phyloP scores from a whole-genome alignment of 306 rosid genomes.

The Ormosia semicastrata region DNA sequence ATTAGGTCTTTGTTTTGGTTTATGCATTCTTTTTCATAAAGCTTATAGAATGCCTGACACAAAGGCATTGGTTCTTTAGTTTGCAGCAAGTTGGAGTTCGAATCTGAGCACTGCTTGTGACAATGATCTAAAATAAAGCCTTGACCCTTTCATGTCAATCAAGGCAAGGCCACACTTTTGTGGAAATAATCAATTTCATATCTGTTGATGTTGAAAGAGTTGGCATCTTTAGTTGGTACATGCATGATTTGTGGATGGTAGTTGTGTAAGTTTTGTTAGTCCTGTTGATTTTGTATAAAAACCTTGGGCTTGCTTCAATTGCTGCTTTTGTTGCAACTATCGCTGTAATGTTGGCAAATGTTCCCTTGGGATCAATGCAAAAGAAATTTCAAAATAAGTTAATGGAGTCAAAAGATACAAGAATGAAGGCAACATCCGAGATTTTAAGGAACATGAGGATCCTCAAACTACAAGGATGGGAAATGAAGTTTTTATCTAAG shows the following conservation, averaged over 20 bases:
- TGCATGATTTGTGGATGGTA: constrained; percentile 49
- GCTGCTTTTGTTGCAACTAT: too few relatives aligned
- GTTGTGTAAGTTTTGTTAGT: constrained; percentile 41
- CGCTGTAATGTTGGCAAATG: too few relatives aligned
- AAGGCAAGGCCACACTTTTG: constrained; percentile 45
- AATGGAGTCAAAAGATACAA: too few relatives aligned
- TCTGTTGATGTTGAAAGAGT: constrained; percentile 57
- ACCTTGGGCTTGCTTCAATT: constrained; percentile 51
- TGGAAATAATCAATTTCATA: constrained; percentile 57
- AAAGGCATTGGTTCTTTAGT: constrained; percentile 45
- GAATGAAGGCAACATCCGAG: too few relatives aligned
- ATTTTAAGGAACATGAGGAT: too few relatives aligned
- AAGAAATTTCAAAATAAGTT: too few relatives aligned
- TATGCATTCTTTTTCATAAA: constrained; percentile 43
- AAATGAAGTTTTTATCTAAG: too few relatives aligned
- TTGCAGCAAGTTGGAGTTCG: constrained; percentile 44
- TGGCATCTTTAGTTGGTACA: constrained; percentile 35
- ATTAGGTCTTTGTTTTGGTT: constrained; percentile 46
- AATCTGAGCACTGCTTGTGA: constrained; percentile 35
- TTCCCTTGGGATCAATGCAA: too few relatives aligned
- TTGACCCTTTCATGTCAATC: constrained; percentile 45
- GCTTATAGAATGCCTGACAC: constrained; percentile 40
- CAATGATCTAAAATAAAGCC: constrained; percentile 37
- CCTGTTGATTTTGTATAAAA: constrained; percentile 44
- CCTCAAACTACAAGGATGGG: too few relatives aligned